These are phyloP conservation scores for Globisporangium nagaii DNA, from an alignment of 352 stramenopile species.

Conservation along the genomic window DNA sequence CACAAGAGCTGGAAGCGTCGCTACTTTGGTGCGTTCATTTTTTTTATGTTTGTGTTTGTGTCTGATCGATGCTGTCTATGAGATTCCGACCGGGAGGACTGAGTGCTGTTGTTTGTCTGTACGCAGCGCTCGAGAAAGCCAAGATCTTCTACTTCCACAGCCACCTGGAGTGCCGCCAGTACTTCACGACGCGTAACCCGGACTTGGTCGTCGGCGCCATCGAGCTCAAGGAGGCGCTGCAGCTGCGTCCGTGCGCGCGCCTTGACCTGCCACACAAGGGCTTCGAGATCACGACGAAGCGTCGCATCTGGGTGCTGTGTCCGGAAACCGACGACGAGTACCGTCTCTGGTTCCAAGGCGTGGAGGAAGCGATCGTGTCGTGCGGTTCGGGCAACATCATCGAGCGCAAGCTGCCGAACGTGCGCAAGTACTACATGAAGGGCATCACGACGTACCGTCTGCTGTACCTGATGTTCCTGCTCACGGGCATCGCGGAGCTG, in stretches of 20 bases:
- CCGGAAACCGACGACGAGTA: constrained; percentile 83
- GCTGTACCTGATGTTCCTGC: constrained; percentile 75
- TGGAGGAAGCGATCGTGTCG: constrained; percentile 68
- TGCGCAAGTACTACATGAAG: constrained; percentile 89
- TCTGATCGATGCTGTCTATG: too few species aligned
- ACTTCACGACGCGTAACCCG: constrained; percentile 80
- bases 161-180: constrained; percentile 81
- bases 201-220: constrained; percentile 77
- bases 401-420: constrained; percentile 81
- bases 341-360: constrained; percentile 77
- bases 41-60: neutral
- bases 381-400: constrained; percentile 81
- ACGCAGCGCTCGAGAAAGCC: constrained; percentile 62
- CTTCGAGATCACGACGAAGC: constrained; percentile 76
- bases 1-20: constrained; percentile 85
- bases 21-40: constrained; percentile 47
- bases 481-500: constrained; percentile 64
- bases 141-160: constrained; percentile 90
- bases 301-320: constrained; percentile 81
- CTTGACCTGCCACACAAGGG: constrained; percentile 79
- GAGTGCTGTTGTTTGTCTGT: neutral
- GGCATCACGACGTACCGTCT: constrained; percentile 71
- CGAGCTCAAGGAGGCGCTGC: constrained; percentile 82
- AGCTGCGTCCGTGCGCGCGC: constrained; percentile 70
- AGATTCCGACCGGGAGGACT: too few species aligned